phyloP scores from a whole-genome alignment of 169 alveolate species.

The Eimeria sp. region DNA sequence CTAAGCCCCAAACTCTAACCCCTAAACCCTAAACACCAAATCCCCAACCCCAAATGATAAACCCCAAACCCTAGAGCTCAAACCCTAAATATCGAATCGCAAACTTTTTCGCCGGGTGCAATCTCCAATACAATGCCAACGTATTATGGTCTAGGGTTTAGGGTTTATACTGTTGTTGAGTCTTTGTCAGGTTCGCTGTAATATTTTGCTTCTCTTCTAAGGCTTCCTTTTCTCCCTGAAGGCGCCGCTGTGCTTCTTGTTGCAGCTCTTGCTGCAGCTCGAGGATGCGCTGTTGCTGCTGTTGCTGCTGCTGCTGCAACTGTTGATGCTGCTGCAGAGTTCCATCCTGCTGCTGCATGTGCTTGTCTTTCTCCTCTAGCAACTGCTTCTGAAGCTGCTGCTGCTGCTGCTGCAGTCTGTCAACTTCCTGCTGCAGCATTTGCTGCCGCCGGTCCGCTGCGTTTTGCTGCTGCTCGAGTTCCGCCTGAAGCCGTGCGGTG shows the following conservation, averaged over 20 bases:
- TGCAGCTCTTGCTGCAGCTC: conserved; percentile 74
- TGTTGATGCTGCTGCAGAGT: conserved; percentile 53
- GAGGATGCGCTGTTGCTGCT: conserved; percentile 48
- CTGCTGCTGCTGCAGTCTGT: conserved; percentile 59
- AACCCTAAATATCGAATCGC: background rate
- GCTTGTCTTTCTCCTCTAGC: conserved; percentile 51
- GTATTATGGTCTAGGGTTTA: background rate
- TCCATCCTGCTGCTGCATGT: conserved; percentile 44
- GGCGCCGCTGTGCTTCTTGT: conserved; percentile 59
- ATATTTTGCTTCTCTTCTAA: background rate
- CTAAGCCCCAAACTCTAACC: background rate
- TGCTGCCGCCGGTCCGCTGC: conserved; percentile 47
- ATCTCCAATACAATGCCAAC: background rate
- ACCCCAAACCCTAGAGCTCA: background rate
- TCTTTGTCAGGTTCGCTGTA: background rate
- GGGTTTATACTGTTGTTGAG: background rate
- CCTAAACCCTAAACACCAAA: background rate
- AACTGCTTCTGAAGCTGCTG: conserved; percentile 65
- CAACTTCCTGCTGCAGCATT: conserved; percentile 61
- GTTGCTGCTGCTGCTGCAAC: conserved; percentile 59
- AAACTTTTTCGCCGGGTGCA: background rate
- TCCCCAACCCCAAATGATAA: background rate
- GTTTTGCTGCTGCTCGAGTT: conserved; percentile 35
- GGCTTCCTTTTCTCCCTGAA: conserved; percentile 32
- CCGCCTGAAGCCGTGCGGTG: conserved; percentile 13